Base-by-base conservation (phyloP, 176 grass and related monocot species). In the Aegilops sharonensis region DNA sequence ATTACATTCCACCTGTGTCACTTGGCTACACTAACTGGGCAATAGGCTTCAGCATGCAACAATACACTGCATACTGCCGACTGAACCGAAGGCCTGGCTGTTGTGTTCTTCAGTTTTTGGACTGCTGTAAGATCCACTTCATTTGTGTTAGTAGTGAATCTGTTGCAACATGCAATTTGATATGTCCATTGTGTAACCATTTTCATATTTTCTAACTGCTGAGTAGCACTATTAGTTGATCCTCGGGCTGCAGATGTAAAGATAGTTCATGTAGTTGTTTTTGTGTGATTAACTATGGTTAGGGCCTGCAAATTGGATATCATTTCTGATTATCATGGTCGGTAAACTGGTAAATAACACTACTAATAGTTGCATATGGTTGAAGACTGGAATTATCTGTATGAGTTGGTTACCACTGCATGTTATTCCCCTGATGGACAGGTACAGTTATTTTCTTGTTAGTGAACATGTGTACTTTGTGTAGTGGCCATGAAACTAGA, bases 351-450 rank as follows among this genome's bases (percentile, higher is more conserved):
- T 65, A 30, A 65, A 65, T 2, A 7, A 65, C 63, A 14, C 10
- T 65, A 14, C 54, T 14, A 65, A 64, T 65, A 13, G 63, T 65
- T 65, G 63, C 25, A 65, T 65, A 30, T 14, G 62, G 11, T 98
- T 83, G 95, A 93, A 79, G 95, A 95, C 77, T 98, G 95, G 95
- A 89, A 95, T 78, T 93, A 95, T 88, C 89, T 95, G 91, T 91
- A 98, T 68, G 91, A 95, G 82, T 92, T 89, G 88, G 91, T 98
- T 63, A 98, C 95, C 23, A 89, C 93, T 75, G 88, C 89, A 47
- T 93, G 95, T 79, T 98, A 93, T 74, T 93, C 93, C 31, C 93
- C 95, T 35, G 86, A 94, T 76, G 95, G 93, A 85, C 89, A 93
- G 93, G 95, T 98, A 86, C 48, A 32, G 62, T 5, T 78, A 64